These are phyloP conservation scores for Abelmoschus esculentus DNA, from an alignment of 345 rosid species.

Conservation along the genomic window DNA sequence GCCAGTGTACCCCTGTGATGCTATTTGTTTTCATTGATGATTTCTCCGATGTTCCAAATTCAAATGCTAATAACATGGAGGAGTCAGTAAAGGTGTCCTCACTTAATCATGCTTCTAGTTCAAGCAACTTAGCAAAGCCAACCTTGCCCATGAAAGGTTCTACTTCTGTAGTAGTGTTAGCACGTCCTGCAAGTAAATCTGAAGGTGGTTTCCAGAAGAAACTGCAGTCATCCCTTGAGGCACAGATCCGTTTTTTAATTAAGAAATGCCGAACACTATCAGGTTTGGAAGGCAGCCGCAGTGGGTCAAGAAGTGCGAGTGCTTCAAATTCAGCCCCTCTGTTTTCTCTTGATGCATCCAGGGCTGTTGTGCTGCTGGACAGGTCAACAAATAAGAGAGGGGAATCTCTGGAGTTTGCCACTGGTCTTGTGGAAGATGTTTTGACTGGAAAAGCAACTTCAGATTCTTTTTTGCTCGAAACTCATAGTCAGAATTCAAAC, in stretches of 20 bases:
- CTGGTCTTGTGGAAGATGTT: conserved; percentile 64
- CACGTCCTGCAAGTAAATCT: conserved; percentile 65
- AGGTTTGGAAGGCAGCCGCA: conserved; percentile 46
- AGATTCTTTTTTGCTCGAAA: conserved; percentile 72
- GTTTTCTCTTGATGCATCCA: conserved; percentile 72
- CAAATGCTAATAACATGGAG: conserved; percentile 30
- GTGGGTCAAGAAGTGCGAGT: conserved; percentile 54
- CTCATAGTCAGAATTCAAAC: conserved; percentile 40
- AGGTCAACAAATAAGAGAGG: conserved; percentile 35
- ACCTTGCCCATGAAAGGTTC: conserved; percentile 47
- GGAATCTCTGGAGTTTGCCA: conserved; percentile 65
- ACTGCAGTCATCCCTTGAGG: conserved; percentile 69
- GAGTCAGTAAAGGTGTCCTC: conserved; percentile 40
- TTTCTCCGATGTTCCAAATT: conserved; percentile 36
- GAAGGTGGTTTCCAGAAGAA: conserved; percentile 71
- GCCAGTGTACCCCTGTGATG: conserved; percentile 69
- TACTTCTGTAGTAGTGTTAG: conserved; percentile 68
- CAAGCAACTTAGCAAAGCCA: conserved; percentile 44
- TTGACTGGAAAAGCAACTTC: conserved; percentile 62
- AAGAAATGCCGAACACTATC: conserved; percentile 68
- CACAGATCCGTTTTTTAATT: conserved; percentile 67
- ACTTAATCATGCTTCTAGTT: conserved; percentile 31
- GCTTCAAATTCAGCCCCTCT: conserved; percentile 53
- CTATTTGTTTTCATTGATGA: conserved; percentile 74
- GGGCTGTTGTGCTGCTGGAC: conserved; percentile 64